Evolutionary conservation across 1,284 basidiomycete species (phyloP).

Genomic region (Mycosarcoma mackinlayi): DNA sequence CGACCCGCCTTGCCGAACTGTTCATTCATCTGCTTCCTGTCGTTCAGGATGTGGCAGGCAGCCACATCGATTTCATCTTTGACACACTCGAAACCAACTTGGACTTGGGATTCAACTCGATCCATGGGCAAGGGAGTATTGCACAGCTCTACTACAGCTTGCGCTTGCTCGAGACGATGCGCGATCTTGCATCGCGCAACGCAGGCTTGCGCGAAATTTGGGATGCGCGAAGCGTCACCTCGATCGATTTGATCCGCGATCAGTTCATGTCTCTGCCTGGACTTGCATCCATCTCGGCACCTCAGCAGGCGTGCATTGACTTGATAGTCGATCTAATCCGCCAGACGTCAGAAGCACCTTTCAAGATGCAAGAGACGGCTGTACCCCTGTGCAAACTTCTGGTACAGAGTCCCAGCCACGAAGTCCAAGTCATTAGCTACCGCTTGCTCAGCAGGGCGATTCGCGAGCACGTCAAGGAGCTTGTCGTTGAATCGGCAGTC

Average conservation of each 20-base stretch:
- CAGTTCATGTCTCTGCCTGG: constrained; percentile 71
- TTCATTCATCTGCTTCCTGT: constrained; percentile 85
- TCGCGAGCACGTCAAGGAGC: constrained; percentile 53
- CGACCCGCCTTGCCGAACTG: constrained; percentile 80
- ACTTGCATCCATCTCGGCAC: constrained; percentile 18
- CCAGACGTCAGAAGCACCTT: constrained; percentile 36
- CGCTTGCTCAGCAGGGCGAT: constrained; percentile 39
- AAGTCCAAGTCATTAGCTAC: constrained; percentile 56
- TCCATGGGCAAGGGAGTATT: constrained; percentile 75
- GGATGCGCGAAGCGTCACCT: constrained; percentile 73
- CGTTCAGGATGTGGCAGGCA: constrained; percentile 84
- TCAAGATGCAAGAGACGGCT: constrained; percentile 32
- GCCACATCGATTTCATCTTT: constrained; percentile 92
- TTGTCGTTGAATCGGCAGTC: constrained; percentile 57
- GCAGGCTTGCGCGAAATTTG: constrained; percentile 78
- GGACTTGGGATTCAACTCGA: constrained; percentile 80
- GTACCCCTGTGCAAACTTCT: constrained; percentile 38
- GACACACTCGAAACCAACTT: constrained; percentile 88
- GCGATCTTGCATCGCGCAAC: constrained; percentile 79
- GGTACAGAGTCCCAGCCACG: constrained; percentile 31
- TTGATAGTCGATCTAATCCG: constrained; percentile 53
- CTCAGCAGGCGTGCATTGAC: constrained; percentile 42
- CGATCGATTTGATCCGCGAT: constrained; percentile 75
- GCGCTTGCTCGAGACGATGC: constrained; percentile 76
- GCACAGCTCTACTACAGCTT: constrained; percentile 78